phyloP scores from a whole-genome alignment of 495 filamentous ascomycete genomes.

The Tuber umbilicatum region DNA sequence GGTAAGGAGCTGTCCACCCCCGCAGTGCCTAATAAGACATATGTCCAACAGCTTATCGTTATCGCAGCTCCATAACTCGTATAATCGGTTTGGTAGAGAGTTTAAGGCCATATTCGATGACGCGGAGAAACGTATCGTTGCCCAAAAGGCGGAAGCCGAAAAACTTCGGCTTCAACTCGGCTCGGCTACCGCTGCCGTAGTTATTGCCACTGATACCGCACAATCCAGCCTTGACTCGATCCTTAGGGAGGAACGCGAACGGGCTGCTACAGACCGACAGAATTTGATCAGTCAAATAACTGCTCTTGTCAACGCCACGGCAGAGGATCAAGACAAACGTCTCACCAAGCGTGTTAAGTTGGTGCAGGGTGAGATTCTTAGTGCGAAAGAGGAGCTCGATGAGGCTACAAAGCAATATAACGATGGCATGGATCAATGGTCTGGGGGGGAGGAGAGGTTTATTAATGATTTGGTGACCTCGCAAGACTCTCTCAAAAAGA shows the following conservation, averaged over 20 bases:
- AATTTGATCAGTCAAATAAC: conserved; percentile 69
- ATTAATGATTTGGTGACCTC: conserved; percentile 64
- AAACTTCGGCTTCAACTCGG: conserved; percentile 62
- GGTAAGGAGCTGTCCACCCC: conserved; percentile 42
- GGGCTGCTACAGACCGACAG: conserved; percentile 67
- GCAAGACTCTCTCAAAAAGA: conserved; percentile 66
- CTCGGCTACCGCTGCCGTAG: conserved; percentile 56
- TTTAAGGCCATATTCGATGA: conserved; percentile 80
- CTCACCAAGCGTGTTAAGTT: conserved; percentile 55
- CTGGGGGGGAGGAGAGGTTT: conserved; percentile 59
- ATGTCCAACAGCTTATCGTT: not conserved
- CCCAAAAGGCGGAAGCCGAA: conserved; percentile 74
- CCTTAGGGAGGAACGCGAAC: conserved; percentile 66
- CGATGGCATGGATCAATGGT: conserved; percentile 69
- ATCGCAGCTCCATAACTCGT: conserved; percentile 66
- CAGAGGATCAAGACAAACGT: conserved; percentile 65
- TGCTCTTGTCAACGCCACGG: conserved; percentile 63
- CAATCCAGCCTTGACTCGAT: conserved; percentile 63
- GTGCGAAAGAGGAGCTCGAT: conserved; percentile 58
- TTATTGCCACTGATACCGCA: conserved; percentile 60
- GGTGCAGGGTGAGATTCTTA: conserved; percentile 57
- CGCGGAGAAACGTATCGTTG: conserved; percentile 60
- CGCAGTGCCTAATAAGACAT: not conserved
- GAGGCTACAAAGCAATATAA: conserved; percentile 58
- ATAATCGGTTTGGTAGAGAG: conserved; percentile 78